Evolutionary conservation across 2,329 filamentous ascomycete genomes (phyloP).

Genomic region (Cercospora brassicicola): DNA sequence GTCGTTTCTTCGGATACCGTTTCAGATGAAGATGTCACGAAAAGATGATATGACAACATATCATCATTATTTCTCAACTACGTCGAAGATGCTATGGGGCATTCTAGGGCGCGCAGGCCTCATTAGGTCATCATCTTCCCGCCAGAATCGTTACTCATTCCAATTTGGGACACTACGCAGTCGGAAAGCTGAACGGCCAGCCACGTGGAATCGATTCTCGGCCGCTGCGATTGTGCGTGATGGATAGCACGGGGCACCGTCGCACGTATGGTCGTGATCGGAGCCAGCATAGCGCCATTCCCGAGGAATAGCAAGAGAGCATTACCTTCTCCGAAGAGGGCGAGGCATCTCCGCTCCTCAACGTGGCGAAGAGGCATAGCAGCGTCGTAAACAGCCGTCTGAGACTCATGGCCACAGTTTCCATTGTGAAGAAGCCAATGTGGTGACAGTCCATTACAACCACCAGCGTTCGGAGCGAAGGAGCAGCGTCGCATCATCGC

Average conservation of each 20-base stretch:
- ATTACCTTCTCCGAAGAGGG: neutral
- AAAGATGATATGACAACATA: neutral
- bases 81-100: neutral
- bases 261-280: neutral
- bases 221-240: neutral
- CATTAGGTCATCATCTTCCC: neutral
- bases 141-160: neutral
- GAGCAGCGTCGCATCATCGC: neutral
- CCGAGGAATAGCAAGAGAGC: neutral
- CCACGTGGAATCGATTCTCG: neutral
- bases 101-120: neutral
- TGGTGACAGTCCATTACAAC: neutral
- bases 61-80: neutral
- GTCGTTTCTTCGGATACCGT: conserved; percentile 12
- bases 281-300: neutral
- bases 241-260: neutral
- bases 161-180: neutral
- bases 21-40: neutral
- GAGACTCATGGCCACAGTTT: neutral
- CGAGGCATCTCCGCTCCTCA: neutral
- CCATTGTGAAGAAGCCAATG: neutral
- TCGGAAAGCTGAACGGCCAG: neutral
- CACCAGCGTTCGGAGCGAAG: neutral
- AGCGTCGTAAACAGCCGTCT: neutral
- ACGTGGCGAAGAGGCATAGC: neutral